phyloP scores from a whole-genome alignment of 2,329 filamentous ascomycete genomes.

The Stenocarpella maydis region DNA sequence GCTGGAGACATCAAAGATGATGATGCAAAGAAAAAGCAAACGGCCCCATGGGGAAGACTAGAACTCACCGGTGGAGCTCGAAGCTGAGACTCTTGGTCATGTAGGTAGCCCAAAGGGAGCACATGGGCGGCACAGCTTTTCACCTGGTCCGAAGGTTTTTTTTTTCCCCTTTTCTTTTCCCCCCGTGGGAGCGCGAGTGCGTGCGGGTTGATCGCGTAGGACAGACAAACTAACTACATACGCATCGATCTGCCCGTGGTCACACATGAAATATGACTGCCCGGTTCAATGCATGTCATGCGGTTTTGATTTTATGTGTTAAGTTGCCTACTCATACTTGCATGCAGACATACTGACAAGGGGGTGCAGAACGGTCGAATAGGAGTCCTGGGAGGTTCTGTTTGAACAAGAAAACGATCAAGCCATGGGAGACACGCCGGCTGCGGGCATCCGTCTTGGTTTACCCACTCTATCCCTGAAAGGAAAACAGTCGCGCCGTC shows the following conservation, averaged over 20 bases:
- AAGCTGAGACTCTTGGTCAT: slow-evolving; percentile 27
- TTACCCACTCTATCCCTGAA: slow-evolving; percentile 2
- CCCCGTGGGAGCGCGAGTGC: too few species aligned
- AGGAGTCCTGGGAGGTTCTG: neutral
- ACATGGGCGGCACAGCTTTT: slow-evolving; percentile 18
- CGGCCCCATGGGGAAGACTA: neutral
- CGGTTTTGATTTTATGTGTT: neutral
- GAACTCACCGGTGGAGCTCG: slow-evolving; percentile 15
- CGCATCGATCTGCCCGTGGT: slow-evolving; percentile 1
- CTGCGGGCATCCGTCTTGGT: neutral
- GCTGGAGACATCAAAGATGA: neutral
- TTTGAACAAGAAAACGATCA: neutral
- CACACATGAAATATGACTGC: slow-evolving; percentile 11
- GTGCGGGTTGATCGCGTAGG: neutral
- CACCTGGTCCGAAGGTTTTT: neutral
- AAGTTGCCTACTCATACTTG: neutral
- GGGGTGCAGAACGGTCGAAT: neutral
- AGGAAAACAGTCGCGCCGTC: neutral
- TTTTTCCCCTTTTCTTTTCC: too few species aligned
- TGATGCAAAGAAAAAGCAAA: neutral
- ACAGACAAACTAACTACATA: neutral
- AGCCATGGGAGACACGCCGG: slow-evolving; percentile 2
- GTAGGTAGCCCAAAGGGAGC: slow-evolving; percentile 24
- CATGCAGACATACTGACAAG: neutral
- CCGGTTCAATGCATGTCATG: neutral